Evolutionary conservation across 129 eudicot species (phyloP), one percentile per base, ranked within the genome.

Genomic region (Saposhnikovia divaricata): DNA sequence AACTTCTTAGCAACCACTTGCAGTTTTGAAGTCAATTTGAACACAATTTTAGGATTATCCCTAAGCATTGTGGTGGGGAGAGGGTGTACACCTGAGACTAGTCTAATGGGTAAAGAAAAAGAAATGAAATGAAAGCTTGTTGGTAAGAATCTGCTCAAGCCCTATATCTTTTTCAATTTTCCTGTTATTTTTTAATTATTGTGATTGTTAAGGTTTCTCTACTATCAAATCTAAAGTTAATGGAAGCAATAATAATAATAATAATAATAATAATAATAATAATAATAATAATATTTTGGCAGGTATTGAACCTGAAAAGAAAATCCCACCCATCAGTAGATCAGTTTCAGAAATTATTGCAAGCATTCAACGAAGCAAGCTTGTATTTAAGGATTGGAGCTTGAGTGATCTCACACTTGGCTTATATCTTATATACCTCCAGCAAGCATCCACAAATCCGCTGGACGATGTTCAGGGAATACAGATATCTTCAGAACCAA

Each of bases 331-430:
- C 51, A 79, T 83, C 43, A 86, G 83, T 82, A 88, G 88, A 57
- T 84, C 99, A 75, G 83, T 92, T 83, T 47, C 95, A 9, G 98
- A 96, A 77, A 96, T 96, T 28, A 80, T 87, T 78, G 85, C 99
- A 21, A 89, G 94, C 83, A 89, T 96, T 72, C 99, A 92, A 83
- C 84, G 88, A 61, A 92, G 98, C 71, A 92, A 92, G 85, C 85
- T 88, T 79, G 98, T 97, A 77, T 81, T 96, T 43, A 90, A 92
- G 73, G 92, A 89, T 81, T 96, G 99, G 99, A 96, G 98, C 85
- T 85, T 96, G 77, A 87, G 95, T 83, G 99, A 96, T 88, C 96
- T 96, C 78, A 92, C 99, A 5, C 82, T 96, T 42, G 99, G 99
- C 66, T 86, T 96, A 78, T 96, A 89, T 79, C 98, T 96, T 78